These are phyloP conservation scores for Xylaria sp. DNA, from an alignment of 2,329 filamentous ascomycete genomes.

Conservation along the genomic window DNA sequence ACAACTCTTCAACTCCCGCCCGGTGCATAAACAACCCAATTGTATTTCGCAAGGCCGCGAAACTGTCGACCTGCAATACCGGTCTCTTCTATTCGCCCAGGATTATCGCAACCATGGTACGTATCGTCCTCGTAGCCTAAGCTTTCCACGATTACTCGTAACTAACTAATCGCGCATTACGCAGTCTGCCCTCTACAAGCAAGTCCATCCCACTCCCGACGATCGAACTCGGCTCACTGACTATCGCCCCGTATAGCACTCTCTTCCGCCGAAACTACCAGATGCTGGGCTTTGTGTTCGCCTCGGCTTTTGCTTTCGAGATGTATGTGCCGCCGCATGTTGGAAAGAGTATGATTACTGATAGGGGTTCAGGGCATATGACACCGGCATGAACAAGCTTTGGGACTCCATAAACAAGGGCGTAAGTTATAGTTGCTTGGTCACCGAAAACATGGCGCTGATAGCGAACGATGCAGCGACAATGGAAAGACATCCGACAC, in stretches of 20 bases:
- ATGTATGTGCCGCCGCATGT: slow-evolving; percentile 70
- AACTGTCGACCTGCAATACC: slow-evolving; percentile 17
- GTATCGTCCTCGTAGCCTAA: slow-evolving; percentile 43
- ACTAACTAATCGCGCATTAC: slow-evolving; percentile 49
- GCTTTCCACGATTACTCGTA: slow-evolving; percentile 6
- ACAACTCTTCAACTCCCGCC: slow-evolving; percentile 22
- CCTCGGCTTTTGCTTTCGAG: slow-evolving; percentile 88
- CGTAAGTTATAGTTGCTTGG: slow-evolving; percentile 68
- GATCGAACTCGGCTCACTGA: slow-evolving; percentile 42
- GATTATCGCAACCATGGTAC: slow-evolving; percentile 63
- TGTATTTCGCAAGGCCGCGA: slow-evolving; percentile 27
- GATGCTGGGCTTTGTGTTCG: slow-evolving; percentile 90
- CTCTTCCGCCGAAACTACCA: slow-evolving; percentile 87
- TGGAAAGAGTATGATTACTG: slow-evolving; percentile 44
- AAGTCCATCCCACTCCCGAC: slow-evolving; percentile 51
- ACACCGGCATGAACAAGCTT: slow-evolving; percentile 81
- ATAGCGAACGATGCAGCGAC: slow-evolving; percentile 72
- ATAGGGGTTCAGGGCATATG: slow-evolving; percentile 75
- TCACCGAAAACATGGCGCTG: slow-evolving; percentile 12
- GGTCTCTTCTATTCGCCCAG: slow-evolving; percentile 13
- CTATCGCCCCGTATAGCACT: slow-evolving; percentile 64
- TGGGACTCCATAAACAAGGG: slow-evolving; percentile 94
- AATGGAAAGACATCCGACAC: slow-evolving; percentile 99
- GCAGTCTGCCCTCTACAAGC: slow-evolving; percentile 68
- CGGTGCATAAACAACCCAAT: slow-evolving; percentile 24